phyloP scores from a whole-genome alignment of 305 asterid genomes.

The Solanum aculeatissimum region DNA sequence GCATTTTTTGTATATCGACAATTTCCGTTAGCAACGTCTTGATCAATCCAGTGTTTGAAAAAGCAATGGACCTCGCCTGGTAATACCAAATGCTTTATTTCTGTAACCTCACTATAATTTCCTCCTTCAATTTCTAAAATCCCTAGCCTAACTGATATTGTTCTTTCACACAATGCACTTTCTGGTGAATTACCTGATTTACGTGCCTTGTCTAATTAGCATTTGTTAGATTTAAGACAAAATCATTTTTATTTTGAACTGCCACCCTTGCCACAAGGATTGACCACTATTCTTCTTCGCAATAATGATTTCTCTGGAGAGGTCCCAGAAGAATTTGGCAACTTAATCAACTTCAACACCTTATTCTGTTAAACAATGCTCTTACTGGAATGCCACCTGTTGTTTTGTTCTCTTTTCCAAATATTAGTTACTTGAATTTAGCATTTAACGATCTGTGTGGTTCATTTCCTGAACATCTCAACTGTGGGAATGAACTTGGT shows the following conservation, averaged over 20 bases:
- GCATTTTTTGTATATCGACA: too few species aligned
- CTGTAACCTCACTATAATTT: too few species aligned
- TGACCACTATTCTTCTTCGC: conserved; percentile 65
- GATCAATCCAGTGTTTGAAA: too few species aligned
- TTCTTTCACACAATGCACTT: conserved; percentile 59
- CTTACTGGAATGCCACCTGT: conserved; percentile 60
- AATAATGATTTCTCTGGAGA: conserved; percentile 59
- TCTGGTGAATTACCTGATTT: conserved; percentile 78
- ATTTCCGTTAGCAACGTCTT: too few species aligned
- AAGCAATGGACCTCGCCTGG: too few species aligned
- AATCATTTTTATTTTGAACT: conserved; percentile 49
- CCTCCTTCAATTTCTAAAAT: conserved; percentile 47
- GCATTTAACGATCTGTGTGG: conserved; percentile 73
- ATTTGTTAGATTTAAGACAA: conserved; percentile 72
- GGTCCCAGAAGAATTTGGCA: conserved; percentile 45
- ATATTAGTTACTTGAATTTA: conserved; percentile 73
- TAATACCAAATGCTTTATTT: too few species aligned
- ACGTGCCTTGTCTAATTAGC: conserved; percentile 40
- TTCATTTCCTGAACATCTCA: conserved; percentile 45
- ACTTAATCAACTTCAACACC: conserved; percentile 57
- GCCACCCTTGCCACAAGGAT: conserved; percentile 55
- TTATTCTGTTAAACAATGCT: conserved; percentile 60
- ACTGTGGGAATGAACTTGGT: conserved; percentile 63
- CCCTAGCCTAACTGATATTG: conserved; percentile 40
- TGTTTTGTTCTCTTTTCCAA: conserved; percentile 57